These are phyloP conservation scores for Pseudodiploospora longispora DNA, from an alignment of 2,329 filamentous ascomycete genomes.

Conservation along the genomic window DNA sequence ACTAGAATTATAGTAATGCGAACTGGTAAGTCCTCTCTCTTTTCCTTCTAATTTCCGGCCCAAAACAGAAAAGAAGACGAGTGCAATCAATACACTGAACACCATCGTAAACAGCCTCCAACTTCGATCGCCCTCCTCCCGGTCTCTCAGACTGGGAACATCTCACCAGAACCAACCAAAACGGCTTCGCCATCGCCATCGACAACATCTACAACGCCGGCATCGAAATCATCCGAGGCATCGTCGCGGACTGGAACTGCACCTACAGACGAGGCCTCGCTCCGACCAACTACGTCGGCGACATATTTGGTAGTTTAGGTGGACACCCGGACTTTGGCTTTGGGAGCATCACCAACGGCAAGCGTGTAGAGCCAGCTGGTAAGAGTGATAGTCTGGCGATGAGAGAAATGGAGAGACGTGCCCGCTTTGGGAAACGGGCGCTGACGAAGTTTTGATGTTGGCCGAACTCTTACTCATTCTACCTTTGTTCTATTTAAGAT, in stretches of 20 bases:
- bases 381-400: conserved; percentile 11
- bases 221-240: conserved; percentile 55
- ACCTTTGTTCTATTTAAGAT: background rate
- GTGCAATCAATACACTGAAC: background rate
- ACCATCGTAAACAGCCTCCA: conserved; percentile 36
- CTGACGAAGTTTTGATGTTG: conserved; percentile 13
- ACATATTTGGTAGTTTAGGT: conserved; percentile 62
- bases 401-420: conserved; percentile 21
- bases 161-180: conserved; percentile 51
- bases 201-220: conserved; percentile 61
- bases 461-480: background rate
- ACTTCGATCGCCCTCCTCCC: conserved; percentile 63
- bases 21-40: conserved; percentile 32
- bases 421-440: conserved; percentile 14
- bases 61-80: too few species aligned
- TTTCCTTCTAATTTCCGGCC: background rate
- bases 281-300: conserved; percentile 59
- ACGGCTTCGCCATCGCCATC: conserved; percentile 55
- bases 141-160: conserved; percentile 49
- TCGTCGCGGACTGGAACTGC: conserved; percentile 51
- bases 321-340: conserved; percentile 58
- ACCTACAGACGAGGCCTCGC: conserved; percentile 50
- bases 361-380: conserved; percentile 18
- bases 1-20: conserved; percentile 59
- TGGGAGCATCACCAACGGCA: conserved; percentile 35